Base-by-base conservation (phyloP, 75 land plant species). In the Azolla pinnata region DNA sequence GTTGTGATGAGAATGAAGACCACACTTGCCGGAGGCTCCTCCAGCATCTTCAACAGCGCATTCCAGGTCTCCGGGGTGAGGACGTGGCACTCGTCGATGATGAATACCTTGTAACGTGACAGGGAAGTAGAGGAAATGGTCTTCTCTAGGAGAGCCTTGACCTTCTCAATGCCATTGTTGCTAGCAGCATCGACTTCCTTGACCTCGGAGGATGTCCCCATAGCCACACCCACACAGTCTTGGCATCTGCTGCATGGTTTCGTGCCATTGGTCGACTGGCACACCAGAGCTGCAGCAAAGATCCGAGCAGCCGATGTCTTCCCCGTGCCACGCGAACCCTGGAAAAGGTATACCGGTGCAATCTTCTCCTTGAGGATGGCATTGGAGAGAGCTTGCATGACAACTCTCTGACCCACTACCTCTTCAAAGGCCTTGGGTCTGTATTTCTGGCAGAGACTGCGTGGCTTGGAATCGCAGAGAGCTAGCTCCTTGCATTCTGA, bases 251-350 rank as follows among this genome's bases (percentile, higher is more conserved):
- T 64, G 51, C 81, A 78, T 0, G 81, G 81, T 33, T 64, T 32
- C 16, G 23, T 26, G 10, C 33, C 21, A 17, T 65, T 67, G 17
- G 42, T 31, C 7, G 80, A 76, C 19, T 46, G 3, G 29, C 82
- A 80, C 34, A 63, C 67, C 48, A 76, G 34, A 17, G 68, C 82
- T 27, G 71, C 59, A 9, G 80, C 82, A 61, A 80, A 66, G 19
- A 80, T 72, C 26, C 75, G 58, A 29, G 82, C 82, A 29, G 75
- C 55, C 0, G 80, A 57, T n/a, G 75, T 75, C 54, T 80, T 80
- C 1, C 82, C 82, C 24, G 79, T 80, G 18, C 82, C 82, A 4
- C 70, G 75, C 47, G 80, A 81, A 17, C 82, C 82, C 24, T 71
- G 66, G 54, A 80, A 80, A 12, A 80, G 61, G 28, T 76, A 80